A percentile compares a stretch with the other conserved stretches of the same genome.
phyloP scores from a whole-genome alignment of 805 yeast genomes.

The Sugiyamaella chiloensis region DNA sequence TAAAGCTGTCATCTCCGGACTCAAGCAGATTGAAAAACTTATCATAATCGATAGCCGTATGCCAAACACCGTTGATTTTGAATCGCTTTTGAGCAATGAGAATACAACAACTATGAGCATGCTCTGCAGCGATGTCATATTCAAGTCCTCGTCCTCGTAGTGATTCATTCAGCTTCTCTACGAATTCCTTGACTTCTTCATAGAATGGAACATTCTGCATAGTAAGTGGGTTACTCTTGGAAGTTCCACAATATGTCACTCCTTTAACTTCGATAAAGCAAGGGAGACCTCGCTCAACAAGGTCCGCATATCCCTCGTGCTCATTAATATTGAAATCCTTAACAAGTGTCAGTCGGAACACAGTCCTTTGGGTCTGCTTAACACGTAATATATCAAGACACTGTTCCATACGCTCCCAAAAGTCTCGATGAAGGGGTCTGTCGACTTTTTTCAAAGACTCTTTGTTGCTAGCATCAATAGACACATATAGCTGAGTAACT shows the following conservation, averaged over 20 bases:
- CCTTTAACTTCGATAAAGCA: conserved; percentile 91
- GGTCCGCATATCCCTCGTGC: conserved; percentile 75
- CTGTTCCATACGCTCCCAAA: conserved; percentile 82
- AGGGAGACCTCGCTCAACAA: conserved; percentile 78
- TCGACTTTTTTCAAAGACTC: conserved; percentile 77
- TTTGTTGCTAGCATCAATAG: conserved; percentile 91
- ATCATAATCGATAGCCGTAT: conserved; percentile 82
- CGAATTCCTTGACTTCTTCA: conserved; percentile 82
- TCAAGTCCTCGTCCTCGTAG: conserved; percentile 62
- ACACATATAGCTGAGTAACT: conserved; percentile 88
- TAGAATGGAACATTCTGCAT: conserved; percentile 96
- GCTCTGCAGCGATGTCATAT: conserved; percentile 90
- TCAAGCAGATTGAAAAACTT: conserved; percentile 68
- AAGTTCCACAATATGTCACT: conserved; percentile 92
- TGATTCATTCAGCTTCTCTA: conserved; percentile 56
- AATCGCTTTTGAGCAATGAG: conserved; percentile 75
- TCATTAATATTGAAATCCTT: conserved; percentile 90
- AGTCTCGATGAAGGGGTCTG: conserved; percentile 83
- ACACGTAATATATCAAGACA: conserved; percentile 78
- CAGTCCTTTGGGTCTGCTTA: conserved; percentile 84
- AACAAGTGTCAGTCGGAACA: conserved; percentile 83
- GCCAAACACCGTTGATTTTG: conserved; percentile 70
- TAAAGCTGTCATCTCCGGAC: conserved; percentile 57
- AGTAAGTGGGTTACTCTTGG: conserved; percentile 85
- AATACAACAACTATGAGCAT: conserved; percentile 92